These are phyloP conservation scores for Pseudogymnoascus sp. DNA, from an alignment of 2,329 filamentous ascomycete species.

Conservation along the genomic window DNA sequence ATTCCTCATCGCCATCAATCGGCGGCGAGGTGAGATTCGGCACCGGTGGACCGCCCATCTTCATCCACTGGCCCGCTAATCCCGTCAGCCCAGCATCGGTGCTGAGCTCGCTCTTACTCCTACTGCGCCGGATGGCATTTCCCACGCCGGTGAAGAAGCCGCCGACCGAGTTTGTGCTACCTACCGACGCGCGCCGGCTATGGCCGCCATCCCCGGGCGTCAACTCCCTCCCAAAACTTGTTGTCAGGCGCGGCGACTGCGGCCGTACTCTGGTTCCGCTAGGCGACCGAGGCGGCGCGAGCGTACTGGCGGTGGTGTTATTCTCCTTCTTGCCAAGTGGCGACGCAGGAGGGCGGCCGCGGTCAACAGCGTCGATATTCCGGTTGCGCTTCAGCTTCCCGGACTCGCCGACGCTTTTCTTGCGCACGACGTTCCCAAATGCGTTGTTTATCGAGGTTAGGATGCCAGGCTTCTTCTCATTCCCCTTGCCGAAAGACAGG, in stretches of 20 bases:
- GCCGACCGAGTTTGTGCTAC: constrained; percentile 28
- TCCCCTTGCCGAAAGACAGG: constrained; percentile 43
- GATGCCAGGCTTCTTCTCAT: constrained; percentile 36
- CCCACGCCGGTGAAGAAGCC: constrained; percentile 26
- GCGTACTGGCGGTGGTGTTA: constrained; percentile 27
- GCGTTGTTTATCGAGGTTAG: constrained; percentile 35
- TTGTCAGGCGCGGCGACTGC: constrained; percentile 22
- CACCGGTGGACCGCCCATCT: constrained; percentile 49
- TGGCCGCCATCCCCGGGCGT: constrained; percentile 33
- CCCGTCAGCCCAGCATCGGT: constrained; percentile 30
- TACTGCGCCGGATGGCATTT: constrained; percentile 38
- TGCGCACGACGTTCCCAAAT: constrained; percentile 24
- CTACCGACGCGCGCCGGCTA: constrained; percentile 40
- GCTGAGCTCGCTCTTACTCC: constrained; percentile 47
- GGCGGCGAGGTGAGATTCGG: constrained; percentile 42
- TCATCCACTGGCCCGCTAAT: constrained; percentile 45
- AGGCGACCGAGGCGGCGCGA: constrained; percentile 42
- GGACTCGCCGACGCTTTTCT: constrained; percentile 20
- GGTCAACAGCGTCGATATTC: constrained; percentile 20
- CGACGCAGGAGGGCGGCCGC: constrained; percentile 20
- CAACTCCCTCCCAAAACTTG: constrained; percentile 40
- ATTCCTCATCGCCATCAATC: constrained; percentile 17
- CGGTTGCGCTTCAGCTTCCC: constrained; percentile 24
- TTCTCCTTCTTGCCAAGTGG: constrained; percentile 25
- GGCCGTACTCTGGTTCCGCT: constrained; percentile 43